Conservation (phyloP, 2,329 filamentous ascomycete species). For the Monilinia fructigena region DNA sequence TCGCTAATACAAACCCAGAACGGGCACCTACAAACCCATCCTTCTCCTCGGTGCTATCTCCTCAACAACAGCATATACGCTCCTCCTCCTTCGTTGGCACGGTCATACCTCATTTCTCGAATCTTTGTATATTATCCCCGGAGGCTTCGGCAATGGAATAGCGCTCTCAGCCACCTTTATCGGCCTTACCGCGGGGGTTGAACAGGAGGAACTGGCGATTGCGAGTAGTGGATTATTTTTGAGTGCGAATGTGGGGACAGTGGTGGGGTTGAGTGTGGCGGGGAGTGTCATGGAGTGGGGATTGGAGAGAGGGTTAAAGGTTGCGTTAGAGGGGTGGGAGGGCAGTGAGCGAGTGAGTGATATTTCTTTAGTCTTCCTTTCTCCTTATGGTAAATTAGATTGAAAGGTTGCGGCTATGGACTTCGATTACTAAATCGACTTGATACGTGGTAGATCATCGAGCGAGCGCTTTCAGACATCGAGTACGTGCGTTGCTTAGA, state of each 20-base stretch:
- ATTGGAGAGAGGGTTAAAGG: conserved; percentile 26
- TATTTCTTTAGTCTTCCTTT: too few relatives aligned
- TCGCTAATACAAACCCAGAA: conserved; percentile 38
- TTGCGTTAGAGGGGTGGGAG: conserved; percentile 25
- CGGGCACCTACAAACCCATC: conserved; percentile 58
- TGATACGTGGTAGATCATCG: too few relatives aligned
- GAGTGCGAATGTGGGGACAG: conserved; percentile 34
- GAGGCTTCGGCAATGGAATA: conserved; percentile 53
- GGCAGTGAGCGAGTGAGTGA: conserved; percentile 4
- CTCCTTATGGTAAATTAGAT: too few relatives aligned
- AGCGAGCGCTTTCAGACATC: too few relatives aligned
- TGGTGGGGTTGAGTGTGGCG: conserved; percentile 30
- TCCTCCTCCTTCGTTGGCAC: conserved; percentile 58
- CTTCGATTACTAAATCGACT: too few relatives aligned
- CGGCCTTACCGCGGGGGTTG: conserved; percentile 48
- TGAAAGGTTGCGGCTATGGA: too few relatives aligned
- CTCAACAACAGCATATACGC: conserved; percentile 50
- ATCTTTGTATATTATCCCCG: conserved; percentile 58
- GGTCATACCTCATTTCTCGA: conserved; percentile 56
- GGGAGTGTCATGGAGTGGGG: conserved; percentile 29
- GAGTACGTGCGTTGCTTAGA: too few relatives aligned
- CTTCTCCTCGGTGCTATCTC: conserved; percentile 52
- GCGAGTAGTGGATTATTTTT: conserved; percentile 50
- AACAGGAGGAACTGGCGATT: conserved; percentile 49
- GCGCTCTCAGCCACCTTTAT: conserved; percentile 50